Evolutionary conservation across 495 filamentous ascomycete genomes (phyloP).

Genomic region (Rostrohypoxylon terebratum): DNA sequence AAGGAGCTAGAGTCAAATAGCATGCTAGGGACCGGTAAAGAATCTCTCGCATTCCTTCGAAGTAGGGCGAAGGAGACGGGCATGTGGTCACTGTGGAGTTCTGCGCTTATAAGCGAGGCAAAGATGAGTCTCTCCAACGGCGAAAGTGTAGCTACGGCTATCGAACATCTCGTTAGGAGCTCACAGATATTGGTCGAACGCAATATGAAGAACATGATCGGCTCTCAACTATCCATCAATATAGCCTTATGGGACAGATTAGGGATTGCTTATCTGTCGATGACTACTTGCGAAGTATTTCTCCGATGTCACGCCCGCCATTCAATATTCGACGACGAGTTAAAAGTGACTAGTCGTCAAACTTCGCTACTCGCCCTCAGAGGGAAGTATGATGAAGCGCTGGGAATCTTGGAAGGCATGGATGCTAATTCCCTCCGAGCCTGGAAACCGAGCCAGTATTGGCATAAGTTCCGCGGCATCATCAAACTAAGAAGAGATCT

Average conservation of each 20-base stretch:
- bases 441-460: slow-evolving; percentile 82
- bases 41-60: slow-evolving; percentile 86
- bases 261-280: slow-evolving; percentile 74
- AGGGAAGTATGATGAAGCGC: slow-evolving; percentile 79
- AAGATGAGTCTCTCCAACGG: slow-evolving; percentile 80
- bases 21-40: slow-evolving; percentile 81
- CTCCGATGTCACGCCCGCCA: slow-evolving; percentile 74
- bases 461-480: slow-evolving; percentile 77
- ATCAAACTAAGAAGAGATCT: slow-evolving; percentile 77
- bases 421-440: slow-evolving; percentile 74
- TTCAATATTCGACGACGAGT: slow-evolving; percentile 79
- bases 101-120: slow-evolving; percentile 86
- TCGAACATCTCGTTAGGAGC: slow-evolving; percentile 83
- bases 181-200: slow-evolving; percentile 84
- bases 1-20: slow-evolving; percentile 75
- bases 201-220: slow-evolving; percentile 76
- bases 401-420: slow-evolving; percentile 71
- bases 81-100: slow-evolving; percentile 88
- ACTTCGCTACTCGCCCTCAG: slow-evolving; percentile 59
- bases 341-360: slow-evolving; percentile 67
- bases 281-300: slow-evolving; percentile 78
- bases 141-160: slow-evolving; percentile 79
- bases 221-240: slow-evolving; percentile 76
- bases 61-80: slow-evolving; percentile 87
- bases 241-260: slow-evolving; percentile 81